phyloP scores from a whole-genome alignment of 2,329 filamentous ascomycete genomes.

The Apiospora marii region DNA sequence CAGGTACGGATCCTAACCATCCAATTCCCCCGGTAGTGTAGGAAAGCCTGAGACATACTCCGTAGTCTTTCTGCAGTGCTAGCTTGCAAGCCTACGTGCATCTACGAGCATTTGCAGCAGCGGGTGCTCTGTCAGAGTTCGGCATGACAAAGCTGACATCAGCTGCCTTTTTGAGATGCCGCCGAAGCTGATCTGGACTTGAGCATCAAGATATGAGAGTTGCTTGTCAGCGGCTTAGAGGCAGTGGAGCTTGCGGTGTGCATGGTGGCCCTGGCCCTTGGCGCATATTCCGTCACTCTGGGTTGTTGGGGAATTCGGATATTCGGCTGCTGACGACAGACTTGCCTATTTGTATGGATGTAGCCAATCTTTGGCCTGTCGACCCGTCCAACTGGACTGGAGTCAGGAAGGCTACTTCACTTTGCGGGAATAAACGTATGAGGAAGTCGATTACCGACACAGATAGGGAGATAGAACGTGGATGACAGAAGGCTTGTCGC shows the following conservation, averaged over 20 bases:
- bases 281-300: constrained; percentile 4
- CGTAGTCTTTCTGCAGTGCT: neutral
- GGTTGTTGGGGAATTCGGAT: neutral
- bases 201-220: neutral
- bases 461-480: neutral
- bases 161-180: neutral
- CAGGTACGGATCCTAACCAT: neutral
- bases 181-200: neutral
- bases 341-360: neutral
- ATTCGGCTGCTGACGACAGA: neutral
- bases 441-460: neutral
- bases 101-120: neutral
- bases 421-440: neutral
- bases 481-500: neutral
- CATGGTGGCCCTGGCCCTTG: constrained; percentile 5
- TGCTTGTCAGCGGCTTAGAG: neutral
- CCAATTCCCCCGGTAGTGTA: neutral
- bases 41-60: neutral
- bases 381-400: neutral
- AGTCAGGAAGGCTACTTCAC: neutral
- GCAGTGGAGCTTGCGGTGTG: neutral
- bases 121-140: neutral
- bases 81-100: neutral
- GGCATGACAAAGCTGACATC: neutral
- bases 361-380: constrained; percentile 5